phyloP scores from a whole-genome alignment of 257 asterid species.

The Salvia splendens region DNA sequence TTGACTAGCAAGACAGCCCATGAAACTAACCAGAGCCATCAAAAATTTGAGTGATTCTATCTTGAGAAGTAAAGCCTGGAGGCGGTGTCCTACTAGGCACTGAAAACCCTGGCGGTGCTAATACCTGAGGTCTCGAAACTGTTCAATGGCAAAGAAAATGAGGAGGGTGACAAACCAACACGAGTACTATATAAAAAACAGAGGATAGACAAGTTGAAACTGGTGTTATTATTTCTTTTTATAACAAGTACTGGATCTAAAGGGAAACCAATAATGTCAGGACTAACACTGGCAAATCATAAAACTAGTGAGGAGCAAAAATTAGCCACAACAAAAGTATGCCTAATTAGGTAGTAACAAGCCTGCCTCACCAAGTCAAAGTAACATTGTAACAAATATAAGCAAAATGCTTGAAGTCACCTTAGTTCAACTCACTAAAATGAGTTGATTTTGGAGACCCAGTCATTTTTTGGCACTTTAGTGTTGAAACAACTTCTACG shows the following conservation, averaged over 20 bases:
- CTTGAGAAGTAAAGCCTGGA: constrained; percentile 85
- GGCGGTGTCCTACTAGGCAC: constrained; percentile 80
- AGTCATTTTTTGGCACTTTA: too few relatives aligned
- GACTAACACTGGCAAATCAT: too few relatives aligned
- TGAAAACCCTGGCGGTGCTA: constrained; percentile 94
- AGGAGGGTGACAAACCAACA: constrained; percentile 12
- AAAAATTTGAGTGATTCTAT: constrained; percentile 55
- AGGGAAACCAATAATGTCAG: background rate
- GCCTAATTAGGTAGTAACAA: background rate
- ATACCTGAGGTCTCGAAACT: constrained; percentile 83
- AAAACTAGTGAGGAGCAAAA: background rate
- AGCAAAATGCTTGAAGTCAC: too few relatives aligned
- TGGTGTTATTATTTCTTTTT: background rate
- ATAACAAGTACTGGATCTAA: background rate
- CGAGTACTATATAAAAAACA: background rate
- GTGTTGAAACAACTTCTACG: too few relatives aligned
- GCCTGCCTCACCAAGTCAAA: background rate
- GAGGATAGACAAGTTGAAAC: background rate
- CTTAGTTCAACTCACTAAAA: background rate
- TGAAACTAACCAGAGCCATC: constrained; percentile 57
- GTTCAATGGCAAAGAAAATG: constrained; percentile 35
- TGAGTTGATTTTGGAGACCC: too few relatives aligned
- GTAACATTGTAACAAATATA: background rate
- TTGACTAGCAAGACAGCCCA: background rate
- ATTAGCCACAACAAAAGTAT: background rate